Evolutionary conservation across 768 basidiomycete species (phyloP).

Genomic region (Leccinum pellstonianum): DNA sequence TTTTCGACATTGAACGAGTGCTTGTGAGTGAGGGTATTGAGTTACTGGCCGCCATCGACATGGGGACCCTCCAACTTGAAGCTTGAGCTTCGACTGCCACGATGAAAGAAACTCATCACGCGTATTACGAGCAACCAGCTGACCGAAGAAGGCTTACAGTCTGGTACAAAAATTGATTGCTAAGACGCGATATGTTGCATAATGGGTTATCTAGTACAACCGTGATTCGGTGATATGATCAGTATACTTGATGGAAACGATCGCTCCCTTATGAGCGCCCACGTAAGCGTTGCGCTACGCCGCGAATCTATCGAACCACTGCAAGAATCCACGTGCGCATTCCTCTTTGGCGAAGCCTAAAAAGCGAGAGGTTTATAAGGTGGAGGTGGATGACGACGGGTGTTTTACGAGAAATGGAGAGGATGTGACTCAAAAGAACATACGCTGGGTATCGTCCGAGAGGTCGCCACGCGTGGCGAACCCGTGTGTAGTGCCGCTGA

Average conservation of each 20-base stretch:
- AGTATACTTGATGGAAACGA: not conserved
- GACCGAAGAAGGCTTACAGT: not conserved
- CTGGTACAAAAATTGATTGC: not conserved
- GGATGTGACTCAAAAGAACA: not conserved
- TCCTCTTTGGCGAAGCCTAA: conserved; percentile 64
- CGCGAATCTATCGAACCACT: conserved; percentile 52
- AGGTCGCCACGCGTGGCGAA: conserved; percentile 35
- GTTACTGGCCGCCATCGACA: not conserved
- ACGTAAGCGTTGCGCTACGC: conserved; percentile 9
- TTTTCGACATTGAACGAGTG: conserved; percentile 17
- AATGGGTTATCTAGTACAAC: conserved; percentile 14
- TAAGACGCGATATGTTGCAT: not conserved
- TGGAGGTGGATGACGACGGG: not conserved
- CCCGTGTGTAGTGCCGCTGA: conserved; percentile 44
- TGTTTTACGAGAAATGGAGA: not conserved
- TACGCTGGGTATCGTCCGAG: conserved; percentile 25
- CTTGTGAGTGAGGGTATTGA: not conserved
- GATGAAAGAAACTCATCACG: not conserved
- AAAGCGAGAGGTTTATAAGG: not conserved
- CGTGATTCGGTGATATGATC: not conserved
- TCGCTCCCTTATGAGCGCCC: not conserved
- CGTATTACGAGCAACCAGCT: too few relatives aligned
- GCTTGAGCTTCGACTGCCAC: not conserved
- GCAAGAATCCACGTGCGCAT: conserved; percentile 47
- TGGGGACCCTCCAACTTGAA: not conserved